Base-by-base conservation (phyloP, 768 basidiomycete genomes). In the Leccinum sublutescens region DNA sequence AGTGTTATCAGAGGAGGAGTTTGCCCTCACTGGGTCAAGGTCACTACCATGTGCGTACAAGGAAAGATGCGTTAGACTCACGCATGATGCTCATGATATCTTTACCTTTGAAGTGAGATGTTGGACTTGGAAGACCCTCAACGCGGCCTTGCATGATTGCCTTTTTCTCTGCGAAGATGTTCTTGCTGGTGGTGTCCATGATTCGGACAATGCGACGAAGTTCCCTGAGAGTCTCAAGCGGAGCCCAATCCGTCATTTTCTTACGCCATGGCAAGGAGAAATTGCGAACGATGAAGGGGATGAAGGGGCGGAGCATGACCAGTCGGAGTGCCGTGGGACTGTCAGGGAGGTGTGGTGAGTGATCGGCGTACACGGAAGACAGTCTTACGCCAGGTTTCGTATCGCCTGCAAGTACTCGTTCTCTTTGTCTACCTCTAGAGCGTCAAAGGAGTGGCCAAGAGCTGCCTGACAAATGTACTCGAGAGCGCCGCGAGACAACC, bases 51-150 rank as follows among this genome's bases (percentile, higher is more conserved):
- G 10, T 34, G 43, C 3, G 50, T 23, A 45, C 50, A 49, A 33
- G 23, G 29, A 19, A 40, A 21, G 34, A n/a, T 11, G 17, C 1
- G 0, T 34, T 17, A 6, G 11, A 68, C 76, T 58, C 48, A 79
- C 77, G 33, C 69, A 78, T 72, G 61, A 79, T 72, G 57, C 66
- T 75, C 77, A 79, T 75, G 43, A 79, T 74, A 49, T 78, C 75
- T 53, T 65, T 72, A 1, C 72, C 67, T 52, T 62, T 64, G 58
- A 59, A 65, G 17, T 52, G 52, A 34, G 64, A 62, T 17, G 43
- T 50, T 29, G 61, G n/a, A 21, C 48, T 52, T 48, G 57, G 62
- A 9, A 57, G 50, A 47, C 57, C 48, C 5, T 51, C 62, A 10
- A 54, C 36, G 25, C n/a, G 40, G 45, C 56, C 63, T 43, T 62